phyloP scores from a whole-genome alignment of 2,329 filamentous ascomycete genomes.

The Fusarium albosuccineum region DNA sequence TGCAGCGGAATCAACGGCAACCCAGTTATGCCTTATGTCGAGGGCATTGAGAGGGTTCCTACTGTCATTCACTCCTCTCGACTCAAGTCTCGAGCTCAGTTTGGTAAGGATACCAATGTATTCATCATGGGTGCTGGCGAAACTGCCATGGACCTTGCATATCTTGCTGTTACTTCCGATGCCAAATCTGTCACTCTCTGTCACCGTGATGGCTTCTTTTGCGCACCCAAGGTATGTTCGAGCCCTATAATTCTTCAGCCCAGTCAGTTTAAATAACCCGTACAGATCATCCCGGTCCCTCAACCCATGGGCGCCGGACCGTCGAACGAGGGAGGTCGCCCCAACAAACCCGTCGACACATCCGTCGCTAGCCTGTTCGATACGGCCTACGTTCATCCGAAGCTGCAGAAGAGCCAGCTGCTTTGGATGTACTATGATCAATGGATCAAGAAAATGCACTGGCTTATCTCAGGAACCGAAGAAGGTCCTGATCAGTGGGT shows the following conservation, averaged over 20 bases:
- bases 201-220: constrained; percentile 61
- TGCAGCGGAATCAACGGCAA: constrained; percentile 61
- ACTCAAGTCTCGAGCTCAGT: constrained; percentile 58
- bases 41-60: constrained; percentile 54
- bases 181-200: constrained; percentile 59
- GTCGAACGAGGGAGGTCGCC: constrained; percentile 18
- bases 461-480: constrained; percentile 59
- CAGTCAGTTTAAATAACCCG: not conserved
- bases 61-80: constrained; percentile 58
- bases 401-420: constrained; percentile 57
- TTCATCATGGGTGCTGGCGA: constrained; percentile 61
- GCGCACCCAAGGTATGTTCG: constrained; percentile 56
- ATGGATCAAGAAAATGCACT: constrained; percentile 59
- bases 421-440: constrained; percentile 62
- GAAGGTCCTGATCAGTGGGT: constrained; percentile 63
- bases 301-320: constrained; percentile 14
- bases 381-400: constrained; percentile 63
- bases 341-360: constrained; percentile 62
- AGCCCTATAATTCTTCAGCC: accelerated
- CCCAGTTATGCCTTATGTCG: constrained; percentile 55
- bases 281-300: constrained; percentile 47
- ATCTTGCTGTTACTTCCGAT: constrained; percentile 59
- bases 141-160: constrained; percentile 60
- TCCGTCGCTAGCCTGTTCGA: constrained; percentile 64
- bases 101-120: constrained; percentile 56